A percentile compares a stretch with the other conserved stretches of the same genome.
These are phyloP conservation scores for Fusarium proliferatum DNA, from an alignment of 2,329 filamentous ascomycete species.

Conservation along the genomic window DNA sequence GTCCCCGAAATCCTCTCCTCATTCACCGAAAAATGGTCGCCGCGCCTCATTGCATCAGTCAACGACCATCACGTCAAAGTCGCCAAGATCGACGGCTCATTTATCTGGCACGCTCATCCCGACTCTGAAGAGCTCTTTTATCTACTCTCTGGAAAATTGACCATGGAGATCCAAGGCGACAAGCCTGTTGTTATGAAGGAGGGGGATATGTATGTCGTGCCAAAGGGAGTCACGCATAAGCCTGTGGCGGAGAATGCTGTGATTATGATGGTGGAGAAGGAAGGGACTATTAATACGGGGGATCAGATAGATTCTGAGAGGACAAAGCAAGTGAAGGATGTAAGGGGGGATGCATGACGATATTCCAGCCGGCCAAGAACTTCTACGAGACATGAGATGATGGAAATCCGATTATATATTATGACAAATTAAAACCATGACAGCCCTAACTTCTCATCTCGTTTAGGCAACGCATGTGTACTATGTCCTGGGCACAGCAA, in stretches of 20 bases:
- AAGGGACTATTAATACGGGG: conserved; percentile 47
- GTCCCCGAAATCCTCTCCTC: conserved; percentile 43
- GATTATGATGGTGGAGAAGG: conserved; percentile 54
- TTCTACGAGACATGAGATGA: no score
- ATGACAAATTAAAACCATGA: no score
- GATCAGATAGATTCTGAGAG: conserved; percentile 41
- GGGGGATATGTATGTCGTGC: conserved; percentile 52
- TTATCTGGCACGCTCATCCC: conserved; percentile 55
- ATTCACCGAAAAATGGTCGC: conserved; percentile 47
- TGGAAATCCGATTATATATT: no score
- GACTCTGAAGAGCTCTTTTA: conserved; percentile 57
- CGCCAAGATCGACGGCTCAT: conserved; percentile 53
- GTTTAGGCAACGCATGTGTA: no score
- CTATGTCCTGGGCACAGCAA: no score
- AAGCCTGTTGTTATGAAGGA: conserved; percentile 45
- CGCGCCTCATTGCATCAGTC: conserved; percentile 48
- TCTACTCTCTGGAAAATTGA: conserved; percentile 50
- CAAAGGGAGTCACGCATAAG: conserved; percentile 51
- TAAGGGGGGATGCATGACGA: background rate
- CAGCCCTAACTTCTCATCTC: no score
- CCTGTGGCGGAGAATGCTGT: conserved; percentile 51
- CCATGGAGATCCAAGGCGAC: conserved; percentile 48
- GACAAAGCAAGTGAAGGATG: conserved; percentile 39
- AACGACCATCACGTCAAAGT: conserved; percentile 56
- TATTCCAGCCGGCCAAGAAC: no score